These are phyloP conservation scores for Plectosphaerella cucumerina DNA, from an alignment of 2,329 filamentous ascomycete genomes.

Conservation along the genomic window DNA sequence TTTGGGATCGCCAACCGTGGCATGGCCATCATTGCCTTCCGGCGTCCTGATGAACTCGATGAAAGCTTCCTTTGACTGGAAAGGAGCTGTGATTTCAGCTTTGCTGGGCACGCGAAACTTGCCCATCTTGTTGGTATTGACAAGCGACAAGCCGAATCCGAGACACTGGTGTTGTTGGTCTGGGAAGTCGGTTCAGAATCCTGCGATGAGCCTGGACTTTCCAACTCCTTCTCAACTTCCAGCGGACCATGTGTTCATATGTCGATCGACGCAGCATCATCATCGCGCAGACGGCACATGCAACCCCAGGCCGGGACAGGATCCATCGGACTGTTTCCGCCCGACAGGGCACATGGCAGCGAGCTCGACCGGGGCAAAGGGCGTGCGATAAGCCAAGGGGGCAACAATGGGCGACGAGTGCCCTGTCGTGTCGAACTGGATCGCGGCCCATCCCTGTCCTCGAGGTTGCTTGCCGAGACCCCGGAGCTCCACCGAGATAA, in stretches of 20 bases:
- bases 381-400: background rate
- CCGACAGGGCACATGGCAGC: conserved; percentile 7
- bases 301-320: background rate
- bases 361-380: background rate
- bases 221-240: background rate
- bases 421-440: background rate
- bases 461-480: background rate
- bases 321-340: conserved; percentile 11
- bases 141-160: background rate
- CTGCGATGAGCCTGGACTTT: background rate
- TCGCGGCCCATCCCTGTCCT: background rate
- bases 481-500: conserved; percentile 2
- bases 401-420: background rate
- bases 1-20: conserved; percentile 15
- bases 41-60: conserved; percentile 17
- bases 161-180: background rate
- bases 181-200: background rate
- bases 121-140: conserved; percentile 4
- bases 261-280: background rate
- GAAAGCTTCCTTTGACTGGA: conserved; percentile 18
- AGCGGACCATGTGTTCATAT: background rate
- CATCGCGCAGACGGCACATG: background rate
- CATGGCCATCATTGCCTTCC: conserved; percentile 10
- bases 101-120: conserved; percentile 6
- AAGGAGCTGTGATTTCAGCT: conserved; percentile 13